Evolutionary conservation across 768 basidiomycete genomes (phyloP), one percentile per base, ranked within the genome.

Genomic region (Paxillus involutus): DNA sequence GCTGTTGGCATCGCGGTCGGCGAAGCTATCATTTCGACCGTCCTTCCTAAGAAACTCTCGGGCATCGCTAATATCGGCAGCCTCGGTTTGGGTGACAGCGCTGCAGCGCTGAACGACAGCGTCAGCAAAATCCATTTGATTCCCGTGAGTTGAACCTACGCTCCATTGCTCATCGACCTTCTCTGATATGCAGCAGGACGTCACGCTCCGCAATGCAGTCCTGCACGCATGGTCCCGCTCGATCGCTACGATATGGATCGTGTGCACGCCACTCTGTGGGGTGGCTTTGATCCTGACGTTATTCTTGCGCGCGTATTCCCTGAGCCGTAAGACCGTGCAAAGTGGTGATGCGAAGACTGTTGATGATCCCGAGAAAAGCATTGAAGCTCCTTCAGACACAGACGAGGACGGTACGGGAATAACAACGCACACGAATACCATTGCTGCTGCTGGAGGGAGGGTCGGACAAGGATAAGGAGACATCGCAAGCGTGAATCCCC

Each of bases 1-100:
- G 87, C 88, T 1, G 75, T 89, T 37, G 86, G 86, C 14, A 82
- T 91, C 45, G 79, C 87, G 0, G 67, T 88, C 47, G 86, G 87
- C 21, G 82, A 88, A 60, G 84, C 82, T 7, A 84, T 89, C 53
- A 84, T 83, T 59, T 72, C 84, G 2, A 83, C 81, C 51, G 81
- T 86, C 7, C 61, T 76, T 40, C 62, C 61, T 26, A 63, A 52
- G 35, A 68, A 72, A 47, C 63, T 77, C 3, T 57, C 58, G 0
- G 53, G 53, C 1, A 74, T 80, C 19, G 67, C 71, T 1, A 70
- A 69, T 19, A 47, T 72, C 1, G 24, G 36, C 2, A 45, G 50
- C 14, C 58, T 72, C 3, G 50, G 47, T 4, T 30, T 60, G 16
- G 71, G 77, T 56, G 75, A 76, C 0, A 71, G 73, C 10, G 64